These are phyloP conservation scores for Saccharomyces hybrid DNA, from an alignment of 1,139 yeast genomes.

Conservation along the genomic window DNA sequence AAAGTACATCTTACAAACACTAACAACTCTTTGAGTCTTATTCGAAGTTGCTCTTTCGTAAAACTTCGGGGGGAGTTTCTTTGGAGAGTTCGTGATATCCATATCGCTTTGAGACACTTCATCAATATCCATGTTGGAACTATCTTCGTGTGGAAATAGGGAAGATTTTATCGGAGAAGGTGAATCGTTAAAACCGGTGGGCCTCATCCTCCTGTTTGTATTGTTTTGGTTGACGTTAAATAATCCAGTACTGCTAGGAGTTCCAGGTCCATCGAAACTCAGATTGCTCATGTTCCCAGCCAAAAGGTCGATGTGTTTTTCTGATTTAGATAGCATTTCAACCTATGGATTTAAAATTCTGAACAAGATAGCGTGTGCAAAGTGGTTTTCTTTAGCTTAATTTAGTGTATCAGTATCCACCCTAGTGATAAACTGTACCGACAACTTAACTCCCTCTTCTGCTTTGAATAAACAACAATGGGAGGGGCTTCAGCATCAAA, in stretches of 20 bases:
- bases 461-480: not conserved
- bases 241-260: not conserved
- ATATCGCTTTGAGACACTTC: slow-evolving; percentile 19
- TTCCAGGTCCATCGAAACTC: slow-evolving; percentile 19
- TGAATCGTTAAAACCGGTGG: not conserved
- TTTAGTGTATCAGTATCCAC: not conserved
- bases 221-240: not conserved
- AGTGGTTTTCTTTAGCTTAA: not conserved
- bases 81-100: slow-evolving; percentile 31
- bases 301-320: slow-evolving; percentile 27
- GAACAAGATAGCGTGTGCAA: not conserved
- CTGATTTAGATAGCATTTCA: slow-evolving; percentile 22
- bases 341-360: not conserved
- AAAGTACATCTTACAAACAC: slow-evolving; percentile 73
- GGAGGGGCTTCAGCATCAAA: not conserved
- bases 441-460: not conserved
- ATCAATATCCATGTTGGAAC: slow-evolving; percentile 30
- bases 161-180: not conserved
- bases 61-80: slow-evolving; percentile 45
- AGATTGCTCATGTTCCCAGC: slow-evolving; percentile 31
- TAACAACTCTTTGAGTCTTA: slow-evolving; percentile 78
- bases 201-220: not conserved
- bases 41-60: slow-evolving; percentile 57
- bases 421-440: not conserved
- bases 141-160: not conserved